phyloP scores from a whole-genome alignment of 2,329 filamentous ascomycete genomes.

The Penicillium sp. region DNA sequence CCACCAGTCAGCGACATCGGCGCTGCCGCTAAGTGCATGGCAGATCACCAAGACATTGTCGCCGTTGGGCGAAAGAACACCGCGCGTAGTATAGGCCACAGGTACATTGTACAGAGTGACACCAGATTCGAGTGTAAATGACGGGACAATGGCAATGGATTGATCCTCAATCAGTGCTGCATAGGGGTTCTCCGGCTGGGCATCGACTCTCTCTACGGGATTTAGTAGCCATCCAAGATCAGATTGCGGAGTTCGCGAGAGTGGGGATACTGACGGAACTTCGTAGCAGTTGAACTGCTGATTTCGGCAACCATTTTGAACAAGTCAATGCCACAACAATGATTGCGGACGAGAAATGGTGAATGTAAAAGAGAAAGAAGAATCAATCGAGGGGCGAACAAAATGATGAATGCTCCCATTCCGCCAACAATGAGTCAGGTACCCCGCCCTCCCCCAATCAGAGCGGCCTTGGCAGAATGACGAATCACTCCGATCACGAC shows the following conservation, averaged over 20 bases:
- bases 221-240: conserved; percentile 43
- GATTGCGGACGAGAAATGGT: conserved; percentile 2
- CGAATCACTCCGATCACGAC: background rate
- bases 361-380: background rate
- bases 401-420: background rate
- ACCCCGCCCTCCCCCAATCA: conserved; percentile 9
- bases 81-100: conserved; percentile 59
- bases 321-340: background rate
- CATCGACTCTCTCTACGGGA: conserved; percentile 49
- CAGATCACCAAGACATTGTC: conserved; percentile 62
- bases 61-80: conserved; percentile 48
- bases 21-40: conserved; percentile 50
- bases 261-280: conserved; percentile 36
- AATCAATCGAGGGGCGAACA: background rate
- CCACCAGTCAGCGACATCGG: conserved; percentile 54
- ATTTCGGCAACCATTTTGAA: conserved; percentile 23
- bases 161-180: conserved; percentile 81
- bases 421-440: conserved; percentile 12
- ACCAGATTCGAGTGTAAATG: conserved; percentile 89
- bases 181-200: conserved; percentile 89
- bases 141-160: conserved; percentile 75
- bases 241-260: conserved; percentile 3
- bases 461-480: background rate
- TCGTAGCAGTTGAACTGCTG: conserved; percentile 13
- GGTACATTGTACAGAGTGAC: conserved; percentile 70